Evolutionary conservation across 768 basidiomycete species (phyloP), one percentile per base, ranked within the genome.

Genomic region (Obba rivulosa): DNA sequence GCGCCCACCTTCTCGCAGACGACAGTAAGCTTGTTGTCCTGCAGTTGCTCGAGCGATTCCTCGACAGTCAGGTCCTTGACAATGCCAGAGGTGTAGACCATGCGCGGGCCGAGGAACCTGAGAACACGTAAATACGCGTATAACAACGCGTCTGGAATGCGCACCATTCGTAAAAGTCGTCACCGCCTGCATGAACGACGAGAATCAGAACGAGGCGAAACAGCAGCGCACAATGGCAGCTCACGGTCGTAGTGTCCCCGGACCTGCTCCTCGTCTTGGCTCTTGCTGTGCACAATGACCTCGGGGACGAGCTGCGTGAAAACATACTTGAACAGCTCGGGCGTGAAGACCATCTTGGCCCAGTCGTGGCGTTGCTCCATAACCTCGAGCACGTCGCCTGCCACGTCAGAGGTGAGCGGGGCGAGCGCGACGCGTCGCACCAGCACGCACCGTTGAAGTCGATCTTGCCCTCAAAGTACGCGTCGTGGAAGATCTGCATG

Each of bases 1-100:
- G 80, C 66, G 52, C 43, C 11, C 14, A 63, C 62, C 57, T 98
- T 99, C 60, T 85, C 88, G 70, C 96, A 98, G 17, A 99, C 95
- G 50, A 96, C 69, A 14, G 86, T 83, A 46, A 99, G 84, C 67
- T 99, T 98, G 78, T 98, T 99, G 68, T 98, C 95, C 73, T 99
- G 96, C 9, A 99, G 80, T 56, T 92, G 77, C 65, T 98, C 95
- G 41, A 99, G 78, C 11, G 91, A 83, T 66, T 97, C 87, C 53
- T 84, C 74, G 36, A 73, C 69, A 55, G 79, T 78, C 50, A 86
- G 69, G 62, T 87, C 81, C 21, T 71, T 70, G 48, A 97, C 78
- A 45, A 99, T 75, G 54, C 96, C 96, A 22, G 90, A 94, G 10
- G 96, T 99, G 67, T 98, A 99, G 63, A 99, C 81, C 95, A 96